phyloP scores from a whole-genome alignment of 257 asterid species.

The Rauvolfia tetraphylla region DNA sequence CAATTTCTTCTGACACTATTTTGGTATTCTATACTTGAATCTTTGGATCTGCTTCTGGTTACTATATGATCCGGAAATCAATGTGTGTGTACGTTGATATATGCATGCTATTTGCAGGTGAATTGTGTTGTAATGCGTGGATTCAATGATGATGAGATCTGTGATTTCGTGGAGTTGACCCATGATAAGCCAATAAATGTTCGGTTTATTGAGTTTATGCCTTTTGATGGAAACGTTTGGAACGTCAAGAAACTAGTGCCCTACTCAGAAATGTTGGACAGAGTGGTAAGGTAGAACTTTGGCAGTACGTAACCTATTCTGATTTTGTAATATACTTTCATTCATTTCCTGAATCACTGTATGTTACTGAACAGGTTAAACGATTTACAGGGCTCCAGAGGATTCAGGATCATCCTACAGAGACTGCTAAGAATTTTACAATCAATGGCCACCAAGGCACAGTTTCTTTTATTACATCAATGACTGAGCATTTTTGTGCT shows the following conservation, averaged over 20 bases:
- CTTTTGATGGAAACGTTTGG: constrained; percentile 98
- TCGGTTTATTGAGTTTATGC: constrained; percentile 96
- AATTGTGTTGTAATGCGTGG: constrained; percentile 99
- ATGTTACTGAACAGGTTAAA: constrained; percentile 63
- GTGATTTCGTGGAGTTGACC: constrained; percentile 88
- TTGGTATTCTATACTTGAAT: background rate
- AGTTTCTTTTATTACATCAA: constrained; percentile 91
- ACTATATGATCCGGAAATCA: background rate
- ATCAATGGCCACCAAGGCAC: constrained; percentile 84
- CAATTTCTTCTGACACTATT: constrained; percentile 1
- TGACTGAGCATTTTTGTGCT: constrained; percentile 97
- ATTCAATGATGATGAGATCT: constrained; percentile 92
- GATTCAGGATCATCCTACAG: constrained; percentile 78
- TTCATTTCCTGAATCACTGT: constrained; percentile 31
- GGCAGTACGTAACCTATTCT: constrained; percentile 15
- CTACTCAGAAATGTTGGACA: constrained; percentile 87
- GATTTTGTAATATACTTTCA: constrained; percentile 11
- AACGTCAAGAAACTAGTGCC: constrained; percentile 96
- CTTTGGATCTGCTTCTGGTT: background rate
- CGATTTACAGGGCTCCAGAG: constrained; percentile 62
- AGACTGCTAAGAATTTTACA: constrained; percentile 91
- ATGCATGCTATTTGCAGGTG: constrained; percentile 42
- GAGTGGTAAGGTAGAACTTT: constrained; percentile 77
- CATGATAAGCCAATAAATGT: constrained; percentile 90
- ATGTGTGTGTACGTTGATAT: background rate